Percentiles rank a stretch among this genome's conserved stretches.
Conservation (phyloP, 805 yeast species). For the Starmerella stellata region DNA sequence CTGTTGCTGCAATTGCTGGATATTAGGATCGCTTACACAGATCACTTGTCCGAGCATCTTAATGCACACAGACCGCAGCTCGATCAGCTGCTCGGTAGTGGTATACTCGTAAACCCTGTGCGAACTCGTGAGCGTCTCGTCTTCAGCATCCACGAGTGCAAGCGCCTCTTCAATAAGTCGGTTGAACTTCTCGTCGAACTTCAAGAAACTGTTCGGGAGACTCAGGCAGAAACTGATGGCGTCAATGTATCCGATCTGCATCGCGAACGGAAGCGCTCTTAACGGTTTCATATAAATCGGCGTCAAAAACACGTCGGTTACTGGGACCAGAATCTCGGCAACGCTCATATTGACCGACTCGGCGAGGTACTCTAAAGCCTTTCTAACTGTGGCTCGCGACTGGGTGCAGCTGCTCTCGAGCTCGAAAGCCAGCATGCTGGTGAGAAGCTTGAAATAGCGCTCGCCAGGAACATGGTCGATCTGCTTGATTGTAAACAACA, state of each 20-base stretch:
- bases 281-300: slow-evolving; percentile 95
- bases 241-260: slow-evolving; percentile 97
- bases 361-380: slow-evolving; percentile 47
- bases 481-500: slow-evolving; percentile 36
- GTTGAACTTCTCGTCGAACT: slow-evolving; percentile 75
- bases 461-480: slow-evolving; percentile 30
- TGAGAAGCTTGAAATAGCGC: slow-evolving; percentile 60
- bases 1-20: neutral
- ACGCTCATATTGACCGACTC: slow-evolving; percentile 52
- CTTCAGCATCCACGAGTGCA: slow-evolving; percentile 93
- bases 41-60: slow-evolving; percentile 64
- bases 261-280: slow-evolving; percentile 90
- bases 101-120: slow-evolving; percentile 72
- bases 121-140: slow-evolving; percentile 77
- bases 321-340: slow-evolving; percentile 60
- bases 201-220: slow-evolving; percentile 60
- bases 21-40: neutral
- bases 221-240: slow-evolving; percentile 85
- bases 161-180: slow-evolving; percentile 75
- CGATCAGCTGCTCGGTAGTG: slow-evolving; percentile 74
- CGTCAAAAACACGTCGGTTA: slow-evolving; percentile 62
- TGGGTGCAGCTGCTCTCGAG: slow-evolving; percentile 70
- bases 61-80: slow-evolving; percentile 78
- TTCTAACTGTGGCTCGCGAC: slow-evolving; percentile 68
- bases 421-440: slow-evolving; percentile 83